Conservation (phyloP, 805 yeast genomes). For the Ogataea nonfermentans region DNA sequence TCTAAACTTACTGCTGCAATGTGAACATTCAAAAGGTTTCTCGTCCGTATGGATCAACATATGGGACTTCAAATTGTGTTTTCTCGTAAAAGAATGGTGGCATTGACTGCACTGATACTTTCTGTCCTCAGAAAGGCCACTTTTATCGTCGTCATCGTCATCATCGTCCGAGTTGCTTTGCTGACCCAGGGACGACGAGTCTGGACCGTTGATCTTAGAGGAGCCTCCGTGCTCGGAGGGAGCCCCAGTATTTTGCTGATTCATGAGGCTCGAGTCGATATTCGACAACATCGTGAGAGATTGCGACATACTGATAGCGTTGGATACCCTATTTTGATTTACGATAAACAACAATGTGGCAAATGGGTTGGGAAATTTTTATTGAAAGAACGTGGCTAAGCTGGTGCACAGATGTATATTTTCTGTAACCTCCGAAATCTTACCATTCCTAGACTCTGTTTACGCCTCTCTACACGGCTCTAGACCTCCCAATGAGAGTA, state of each 20-base stretch:
- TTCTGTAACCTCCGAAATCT: too few species aligned
- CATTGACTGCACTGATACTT: slow-evolving; percentile 57
- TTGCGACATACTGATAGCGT: slow-evolving; percentile 12
- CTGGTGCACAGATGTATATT: slow-evolving; percentile 8
- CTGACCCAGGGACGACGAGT: slow-evolving; percentile 12
- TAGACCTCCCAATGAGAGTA: too few species aligned
- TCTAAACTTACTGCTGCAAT: slow-evolving; percentile 62
- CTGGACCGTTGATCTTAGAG: slow-evolving; percentile 4
- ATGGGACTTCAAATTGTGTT: slow-evolving; percentile 73
- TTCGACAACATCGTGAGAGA: slow-evolving; percentile 21
- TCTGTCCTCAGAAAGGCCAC: slow-evolving; percentile 28
- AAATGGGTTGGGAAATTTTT: slow-evolving; percentile 13
- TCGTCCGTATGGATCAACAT: slow-evolving; percentile 62
- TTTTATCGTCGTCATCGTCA: slow-evolving; percentile 17
- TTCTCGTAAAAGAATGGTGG: slow-evolving; percentile 63
- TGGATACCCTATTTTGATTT: background rate
- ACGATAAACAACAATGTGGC: slow-evolving; percentile 17
- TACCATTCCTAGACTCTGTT: too few species aligned
- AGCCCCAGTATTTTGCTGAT: slow-evolving; percentile 16
- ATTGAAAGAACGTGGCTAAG: slow-evolving; percentile 12
- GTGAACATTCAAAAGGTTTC: slow-evolving; percentile 61
- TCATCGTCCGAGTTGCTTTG: slow-evolving; percentile 17
- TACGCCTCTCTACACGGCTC: background rate
- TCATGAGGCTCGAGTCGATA: slow-evolving; percentile 20
- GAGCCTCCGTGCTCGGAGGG: slow-evolving; percentile 5